phyloP scores from a whole-genome alignment of 371 early-diverging fungal genomes.

The Gilbertella persicaria region DNA sequence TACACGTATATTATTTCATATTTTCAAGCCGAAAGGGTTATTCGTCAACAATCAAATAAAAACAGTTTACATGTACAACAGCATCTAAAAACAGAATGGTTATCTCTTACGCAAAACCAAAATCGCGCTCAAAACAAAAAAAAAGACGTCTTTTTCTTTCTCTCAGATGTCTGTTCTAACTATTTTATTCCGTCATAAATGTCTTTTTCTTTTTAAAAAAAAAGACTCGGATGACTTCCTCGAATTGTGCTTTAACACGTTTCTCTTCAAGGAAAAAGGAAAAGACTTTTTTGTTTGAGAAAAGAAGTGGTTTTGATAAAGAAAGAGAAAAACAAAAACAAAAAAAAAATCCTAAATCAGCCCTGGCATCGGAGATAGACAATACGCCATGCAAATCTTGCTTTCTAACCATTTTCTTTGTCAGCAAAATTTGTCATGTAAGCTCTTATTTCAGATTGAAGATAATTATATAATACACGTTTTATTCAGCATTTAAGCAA shows the following conservation, averaged over 20 bases:
- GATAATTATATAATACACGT: too few species aligned
- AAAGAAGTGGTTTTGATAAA: background rate
- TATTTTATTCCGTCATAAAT: background rate
- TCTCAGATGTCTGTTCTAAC: background rate
- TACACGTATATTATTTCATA: background rate
- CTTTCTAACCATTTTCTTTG: too few species aligned
- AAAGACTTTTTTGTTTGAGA: background rate
- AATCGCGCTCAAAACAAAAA: too few species aligned
- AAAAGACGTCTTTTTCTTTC: too few species aligned
- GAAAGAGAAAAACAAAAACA: background rate
- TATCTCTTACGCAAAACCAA: too few species aligned
- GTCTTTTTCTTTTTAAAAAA: background rate
- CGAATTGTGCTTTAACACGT: background rate
- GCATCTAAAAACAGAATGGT: too few species aligned
- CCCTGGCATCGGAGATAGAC: too few species aligned
- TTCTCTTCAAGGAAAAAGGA: background rate
- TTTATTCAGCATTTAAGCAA: conserved; percentile 20
- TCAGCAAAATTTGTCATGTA: too few species aligned
- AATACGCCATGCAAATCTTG: too few species aligned
- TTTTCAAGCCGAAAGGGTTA: background rate
- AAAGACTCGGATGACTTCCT: background rate
- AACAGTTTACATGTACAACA: too few species aligned
- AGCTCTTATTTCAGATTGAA: too few species aligned
- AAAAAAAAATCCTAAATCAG: too few species aligned
- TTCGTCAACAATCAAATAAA: background rate